These are phyloP conservation scores for Leccinum pachyderme DNA, from an alignment of 1,284 basidiomycete genomes.

Conservation along the genomic window DNA sequence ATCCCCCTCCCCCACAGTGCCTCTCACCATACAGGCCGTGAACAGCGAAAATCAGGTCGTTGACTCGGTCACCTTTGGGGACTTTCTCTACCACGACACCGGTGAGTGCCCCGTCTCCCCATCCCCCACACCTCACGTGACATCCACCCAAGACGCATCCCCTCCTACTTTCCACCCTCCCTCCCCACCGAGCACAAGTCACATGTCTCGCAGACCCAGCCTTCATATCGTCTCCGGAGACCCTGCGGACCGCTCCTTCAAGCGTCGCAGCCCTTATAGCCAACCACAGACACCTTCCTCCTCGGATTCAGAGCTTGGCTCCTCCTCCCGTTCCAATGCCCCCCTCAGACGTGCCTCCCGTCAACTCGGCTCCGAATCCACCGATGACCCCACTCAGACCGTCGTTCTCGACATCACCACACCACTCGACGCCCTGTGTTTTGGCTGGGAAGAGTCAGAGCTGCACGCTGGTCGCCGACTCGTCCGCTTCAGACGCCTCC, in stretches of 20 bases:
- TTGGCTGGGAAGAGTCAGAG: slow-evolving; percentile 60
- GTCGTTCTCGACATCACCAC: slow-evolving; percentile 58
- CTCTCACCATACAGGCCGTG: slow-evolving; percentile 63
- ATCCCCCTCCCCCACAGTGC: slow-evolving; percentile 39
- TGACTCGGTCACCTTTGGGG: slow-evolving; percentile 65
- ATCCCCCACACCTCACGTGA: background rate
- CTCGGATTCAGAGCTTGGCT: slow-evolving; percentile 28
- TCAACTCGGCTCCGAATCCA: slow-evolving; percentile 18
- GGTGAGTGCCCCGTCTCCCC: slow-evolving; percentile 35
- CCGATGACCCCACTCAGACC: slow-evolving; percentile 41
- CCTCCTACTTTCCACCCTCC: background rate
- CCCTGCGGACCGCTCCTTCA: slow-evolving; percentile 17
- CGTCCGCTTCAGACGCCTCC: slow-evolving; percentile 64
- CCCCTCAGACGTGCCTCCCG: slow-evolving; percentile 29
- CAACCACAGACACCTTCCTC: slow-evolving; percentile 31
- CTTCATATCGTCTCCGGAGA: slow-evolving; percentile 12
- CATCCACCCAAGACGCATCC: slow-evolving; percentile 3
- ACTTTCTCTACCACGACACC: slow-evolving; percentile 62
- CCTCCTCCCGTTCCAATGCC: slow-evolving; percentile 11
- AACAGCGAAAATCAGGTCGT: slow-evolving; percentile 51
- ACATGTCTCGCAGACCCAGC: slow-evolving; percentile 1
- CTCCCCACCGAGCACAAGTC: background rate
- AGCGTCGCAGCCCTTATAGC: slow-evolving; percentile 32
- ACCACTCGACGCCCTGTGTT: slow-evolving; percentile 51
- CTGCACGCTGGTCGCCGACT: slow-evolving; percentile 61